Evolutionary conservation across 1,284 basidiomycete genomes (phyloP).

Genomic region (Inonotus obliquus): DNA sequence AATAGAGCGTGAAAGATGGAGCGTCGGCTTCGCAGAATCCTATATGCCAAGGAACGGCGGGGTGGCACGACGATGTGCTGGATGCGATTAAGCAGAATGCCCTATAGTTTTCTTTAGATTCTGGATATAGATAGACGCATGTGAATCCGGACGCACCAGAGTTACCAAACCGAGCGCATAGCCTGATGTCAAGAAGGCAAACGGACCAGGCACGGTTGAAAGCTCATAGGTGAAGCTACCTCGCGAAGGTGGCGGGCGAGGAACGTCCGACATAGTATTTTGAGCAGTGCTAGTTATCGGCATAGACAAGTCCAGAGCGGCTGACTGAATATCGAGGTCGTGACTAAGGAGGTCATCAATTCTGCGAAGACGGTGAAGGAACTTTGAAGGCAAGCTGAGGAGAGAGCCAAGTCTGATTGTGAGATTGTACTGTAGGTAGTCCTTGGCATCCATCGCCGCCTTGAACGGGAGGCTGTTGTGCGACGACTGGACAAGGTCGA

Average conservation of each 20-base stretch:
- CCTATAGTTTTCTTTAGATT: conserved; percentile 35
- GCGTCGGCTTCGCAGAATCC: conserved; percentile 23
- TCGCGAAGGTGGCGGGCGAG: conserved; percentile 10
- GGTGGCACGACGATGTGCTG: conserved; percentile 72
- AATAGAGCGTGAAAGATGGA: conserved; percentile 31
- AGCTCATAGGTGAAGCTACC: conserved; percentile 9
- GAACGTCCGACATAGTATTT: background rate
- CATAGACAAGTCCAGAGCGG: background rate
- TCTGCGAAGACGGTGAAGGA: conserved; percentile 20
- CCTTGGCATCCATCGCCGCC: conserved; percentile 10
- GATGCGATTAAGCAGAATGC: conserved; percentile 63
- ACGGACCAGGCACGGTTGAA: conserved; percentile 47
- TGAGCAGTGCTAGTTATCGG: conserved; percentile 11
- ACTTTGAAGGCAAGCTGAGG: conserved; percentile 20
- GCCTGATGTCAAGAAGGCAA: conserved; percentile 65
- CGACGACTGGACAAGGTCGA: background rate
- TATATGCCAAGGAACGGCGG: conserved; percentile 35
- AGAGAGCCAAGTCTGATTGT: conserved; percentile 19
- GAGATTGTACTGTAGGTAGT: conserved; percentile 17
- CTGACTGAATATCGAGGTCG: conserved; percentile 13
- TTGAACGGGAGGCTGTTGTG: background rate
- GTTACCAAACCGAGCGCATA: conserved; percentile 61
- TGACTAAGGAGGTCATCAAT: conserved; percentile 20
- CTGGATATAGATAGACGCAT: background rate
- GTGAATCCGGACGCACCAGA: conserved; percentile 42